Evolutionary conservation across 164 flowering plant species (phyloP), one percentile per base, ranked within the genome.

Genomic region (Tinospora cordifolia): DNA sequence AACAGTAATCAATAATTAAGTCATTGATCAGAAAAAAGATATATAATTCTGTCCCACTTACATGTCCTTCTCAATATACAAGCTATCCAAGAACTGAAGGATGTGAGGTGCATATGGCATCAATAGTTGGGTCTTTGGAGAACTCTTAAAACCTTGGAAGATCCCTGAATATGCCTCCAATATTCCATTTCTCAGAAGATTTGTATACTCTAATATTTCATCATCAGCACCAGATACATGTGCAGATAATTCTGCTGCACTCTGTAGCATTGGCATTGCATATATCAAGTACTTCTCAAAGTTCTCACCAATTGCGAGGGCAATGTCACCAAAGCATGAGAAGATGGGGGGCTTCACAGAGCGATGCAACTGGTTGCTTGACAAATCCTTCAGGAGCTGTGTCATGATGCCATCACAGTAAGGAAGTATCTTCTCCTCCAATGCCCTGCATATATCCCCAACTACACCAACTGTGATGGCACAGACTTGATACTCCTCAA

Each of bases 231-330:
- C 83, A 19, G 87, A 44, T 51, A 79, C 75, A 64, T 73, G 86
- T 12, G 77, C 77, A 59, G 86, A 84, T 17, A 85, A 59, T 66
- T 84, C 88, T 8, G 87, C 88, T 21, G 88, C 90, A 76, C 88
- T 76, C 68, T 87, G 88, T 21, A 87, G 86, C 90, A 87, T 87
- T 26, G 88, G 88, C 88, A 87, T 85, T 6, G 90, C 88, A 80
- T 85, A 85, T 58, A 71, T 76, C 76, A 87, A 79, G 77, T 87
- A 87, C 82, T 87, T 87, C 73, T 85, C 87, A 77, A 87, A 87
- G 68, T 81, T 79, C 66, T 85, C 88, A 13, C 88, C 88, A 41
- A 87, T 87, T 24, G 90, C 90, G 71, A 85, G 71, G 5, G 88
- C 88, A 67, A 87, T 81, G 71, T 87, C 90, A 49, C 88, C 88